phyloP scores from a whole-genome alignment of 2,329 filamentous ascomycete genomes.

The Colletotrichum australisinense region DNA sequence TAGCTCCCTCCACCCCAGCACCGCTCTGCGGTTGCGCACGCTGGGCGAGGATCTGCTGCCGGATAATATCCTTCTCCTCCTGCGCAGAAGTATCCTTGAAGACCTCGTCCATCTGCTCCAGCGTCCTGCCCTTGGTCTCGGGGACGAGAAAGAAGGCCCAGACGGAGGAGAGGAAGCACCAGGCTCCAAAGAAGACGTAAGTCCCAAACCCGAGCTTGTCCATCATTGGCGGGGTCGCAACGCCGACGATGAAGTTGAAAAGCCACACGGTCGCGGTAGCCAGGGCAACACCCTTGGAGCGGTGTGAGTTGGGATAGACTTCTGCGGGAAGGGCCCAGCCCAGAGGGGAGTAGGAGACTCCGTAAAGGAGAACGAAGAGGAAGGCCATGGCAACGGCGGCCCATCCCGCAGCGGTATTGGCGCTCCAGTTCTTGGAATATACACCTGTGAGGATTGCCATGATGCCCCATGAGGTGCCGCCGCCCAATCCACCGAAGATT shows the following conservation, averaged over 20 bases:
- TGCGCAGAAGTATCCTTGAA: slow-evolving; percentile 23
- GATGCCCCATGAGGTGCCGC: slow-evolving; percentile 33
- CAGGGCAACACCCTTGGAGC: slow-evolving; percentile 39
- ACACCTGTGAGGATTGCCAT: slow-evolving; percentile 18
- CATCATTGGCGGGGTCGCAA: slow-evolving; percentile 65
- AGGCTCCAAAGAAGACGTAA: slow-evolving; percentile 71
- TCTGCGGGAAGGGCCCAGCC: background rate
- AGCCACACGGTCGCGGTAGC: slow-evolving; percentile 63
- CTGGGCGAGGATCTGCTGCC: slow-evolving; percentile 16
- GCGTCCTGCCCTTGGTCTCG: slow-evolving; percentile 65
- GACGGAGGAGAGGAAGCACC: slow-evolving; percentile 58
- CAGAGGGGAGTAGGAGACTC: background rate
- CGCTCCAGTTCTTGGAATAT: too few relatives aligned
- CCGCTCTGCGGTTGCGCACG: background rate
- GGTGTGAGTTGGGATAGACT: slow-evolving; percentile 3
- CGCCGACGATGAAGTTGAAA: slow-evolving; percentile 53
- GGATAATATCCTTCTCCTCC: slow-evolving; percentile 29
- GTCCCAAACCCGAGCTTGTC: slow-evolving; percentile 59
- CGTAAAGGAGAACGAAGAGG: background rate
- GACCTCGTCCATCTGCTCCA: slow-evolving; percentile 67
- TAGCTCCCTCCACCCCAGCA: background rate
- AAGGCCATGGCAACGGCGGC: slow-evolving; percentile 17
- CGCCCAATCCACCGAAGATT: slow-evolving; percentile 44
- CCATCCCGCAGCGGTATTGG: too few relatives aligned
- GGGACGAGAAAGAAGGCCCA: slow-evolving; percentile 68